Conservation (phyloP, 768 basidiomycete genomes). For the Trametes villosa region DNA sequence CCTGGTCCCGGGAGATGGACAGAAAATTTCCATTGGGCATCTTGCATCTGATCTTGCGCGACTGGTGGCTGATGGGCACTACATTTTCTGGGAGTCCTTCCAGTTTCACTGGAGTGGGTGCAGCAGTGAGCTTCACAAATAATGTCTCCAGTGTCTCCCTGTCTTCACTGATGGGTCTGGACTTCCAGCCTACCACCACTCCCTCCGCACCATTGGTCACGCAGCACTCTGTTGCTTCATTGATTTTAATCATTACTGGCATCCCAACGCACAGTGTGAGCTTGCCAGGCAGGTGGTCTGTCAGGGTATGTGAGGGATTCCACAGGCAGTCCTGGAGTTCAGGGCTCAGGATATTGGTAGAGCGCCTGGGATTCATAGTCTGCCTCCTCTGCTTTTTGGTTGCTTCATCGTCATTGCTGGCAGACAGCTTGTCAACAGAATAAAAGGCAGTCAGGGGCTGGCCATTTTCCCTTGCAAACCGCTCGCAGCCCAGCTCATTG, state of each 20-base stretch:
- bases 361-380: no score
- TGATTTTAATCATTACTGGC: conserved; percentile 2
- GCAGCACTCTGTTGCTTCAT: conserved; percentile 5
- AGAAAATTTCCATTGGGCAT: conserved; percentile 18
- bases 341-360: no score
- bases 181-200: conserved; percentile 24
- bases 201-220: conserved; percentile 26
- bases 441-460: no score
- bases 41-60: conserved; percentile 11
- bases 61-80: conserved; percentile 23
- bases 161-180: background rate
- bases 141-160: conserved; percentile 22
- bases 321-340: no score
- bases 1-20: conserved; percentile 20
- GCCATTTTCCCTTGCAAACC: no score
- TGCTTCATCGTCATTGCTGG: no score
- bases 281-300: no score
- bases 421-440: no score
- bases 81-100: conserved; percentile 29
- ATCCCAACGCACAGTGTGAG: no score
- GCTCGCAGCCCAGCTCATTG: no score
- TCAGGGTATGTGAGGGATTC: no score
- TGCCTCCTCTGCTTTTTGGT: no score
- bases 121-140: conserved; percentile 26
- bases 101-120: conserved; percentile 16